phyloP scores from a whole-genome alignment of 129 eudicot genomes.

The Artemisia argyi region DNA sequence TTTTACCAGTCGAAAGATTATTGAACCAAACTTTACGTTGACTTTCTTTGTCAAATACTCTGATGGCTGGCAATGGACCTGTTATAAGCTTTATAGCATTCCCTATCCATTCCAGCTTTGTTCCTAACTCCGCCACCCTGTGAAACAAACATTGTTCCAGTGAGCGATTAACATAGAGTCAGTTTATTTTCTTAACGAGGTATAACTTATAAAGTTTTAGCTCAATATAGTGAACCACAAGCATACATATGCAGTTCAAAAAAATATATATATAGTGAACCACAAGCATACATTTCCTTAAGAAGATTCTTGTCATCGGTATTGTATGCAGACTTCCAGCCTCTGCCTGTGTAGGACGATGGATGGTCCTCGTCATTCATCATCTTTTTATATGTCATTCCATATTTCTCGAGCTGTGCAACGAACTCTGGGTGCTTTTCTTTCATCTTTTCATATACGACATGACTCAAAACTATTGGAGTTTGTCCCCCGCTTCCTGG shows the following conservation, averaged over 20 bases:
- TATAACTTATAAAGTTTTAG: not conserved
- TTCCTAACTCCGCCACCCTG: slow-evolving; percentile 81
- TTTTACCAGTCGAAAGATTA: slow-evolving; percentile 49
- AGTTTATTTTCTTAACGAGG: not conserved
- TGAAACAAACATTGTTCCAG: not conserved
- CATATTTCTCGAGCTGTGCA: slow-evolving; percentile 23
- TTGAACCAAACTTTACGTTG: slow-evolving; percentile 81
- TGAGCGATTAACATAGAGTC: not conserved
- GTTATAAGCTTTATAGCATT: slow-evolving; percentile 43
- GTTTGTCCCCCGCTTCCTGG: slow-evolving; percentile 86
- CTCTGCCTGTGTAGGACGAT: slow-evolving; percentile 60
- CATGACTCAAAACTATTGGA: slow-evolving; percentile 53
- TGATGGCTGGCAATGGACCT: slow-evolving; percentile 71
- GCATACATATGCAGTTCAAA: no score
- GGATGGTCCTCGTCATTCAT: slow-evolving; percentile 66
- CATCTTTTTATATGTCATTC: slow-evolving; percentile 33
- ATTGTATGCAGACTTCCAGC: slow-evolving; percentile 70
- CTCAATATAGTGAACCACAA: slow-evolving; percentile 4
- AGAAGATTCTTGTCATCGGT: slow-evolving; percentile 69
- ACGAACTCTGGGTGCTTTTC: slow-evolving; percentile 29
- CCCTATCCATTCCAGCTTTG: slow-evolving; percentile 78
- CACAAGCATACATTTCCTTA: slow-evolving; percentile 56
- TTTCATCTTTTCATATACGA: slow-evolving; percentile 29
- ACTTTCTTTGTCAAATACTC: slow-evolving; percentile 41
- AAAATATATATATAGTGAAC: no score